Evolutionary conservation across 345 rosid species (phyloP).

Genomic region (Eutrema japonicum): DNA sequence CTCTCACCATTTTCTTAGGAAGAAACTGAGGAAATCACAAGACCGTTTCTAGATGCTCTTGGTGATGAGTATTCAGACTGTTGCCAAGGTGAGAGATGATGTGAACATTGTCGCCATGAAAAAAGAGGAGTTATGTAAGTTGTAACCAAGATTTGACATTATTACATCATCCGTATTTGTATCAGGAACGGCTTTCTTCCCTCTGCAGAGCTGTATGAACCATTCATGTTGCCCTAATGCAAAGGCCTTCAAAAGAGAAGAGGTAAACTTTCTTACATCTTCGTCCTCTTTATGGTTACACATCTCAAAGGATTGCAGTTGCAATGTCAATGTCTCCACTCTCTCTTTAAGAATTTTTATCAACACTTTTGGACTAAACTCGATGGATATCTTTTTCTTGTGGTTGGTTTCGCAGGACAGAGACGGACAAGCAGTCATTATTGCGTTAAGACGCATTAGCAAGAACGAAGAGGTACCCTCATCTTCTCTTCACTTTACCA

Average conservation of each 20-base stretch:
- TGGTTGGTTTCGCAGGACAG: conserved; percentile 56
- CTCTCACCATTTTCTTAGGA: conserved; percentile 48
- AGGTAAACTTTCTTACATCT: conserved; percentile 51
- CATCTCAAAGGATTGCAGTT: background rate
- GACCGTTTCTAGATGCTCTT: conserved; percentile 73
- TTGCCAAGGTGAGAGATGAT: conserved; percentile 68
- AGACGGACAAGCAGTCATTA: conserved; percentile 86
- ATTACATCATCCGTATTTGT: conserved; percentile 22
- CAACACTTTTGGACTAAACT: background rate
- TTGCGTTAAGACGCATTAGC: conserved; percentile 57
- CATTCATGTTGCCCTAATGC: conserved; percentile 92
- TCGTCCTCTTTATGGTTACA: conserved; percentile 2
- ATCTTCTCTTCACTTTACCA: conserved; percentile 10
- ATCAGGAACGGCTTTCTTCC: conserved; percentile 91
- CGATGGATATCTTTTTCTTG: conserved; percentile 13
- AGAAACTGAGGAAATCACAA: conserved; percentile 64
- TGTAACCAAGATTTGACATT: conserved; percentile 14
- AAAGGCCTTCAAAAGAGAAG: conserved; percentile 94
- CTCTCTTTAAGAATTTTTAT: background rate
- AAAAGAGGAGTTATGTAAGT: background rate
- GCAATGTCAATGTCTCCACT: conserved; percentile 18
- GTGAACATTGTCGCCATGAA: background rate
- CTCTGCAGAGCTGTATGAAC: conserved; percentile 92
- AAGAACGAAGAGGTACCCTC: conserved; percentile 76
- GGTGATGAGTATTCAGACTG: conserved; percentile 74